These are phyloP conservation scores for Clonostachys rhizophaga DNA, from an alignment of 2,329 filamentous ascomycete genomes.

Conservation along the genomic window DNA sequence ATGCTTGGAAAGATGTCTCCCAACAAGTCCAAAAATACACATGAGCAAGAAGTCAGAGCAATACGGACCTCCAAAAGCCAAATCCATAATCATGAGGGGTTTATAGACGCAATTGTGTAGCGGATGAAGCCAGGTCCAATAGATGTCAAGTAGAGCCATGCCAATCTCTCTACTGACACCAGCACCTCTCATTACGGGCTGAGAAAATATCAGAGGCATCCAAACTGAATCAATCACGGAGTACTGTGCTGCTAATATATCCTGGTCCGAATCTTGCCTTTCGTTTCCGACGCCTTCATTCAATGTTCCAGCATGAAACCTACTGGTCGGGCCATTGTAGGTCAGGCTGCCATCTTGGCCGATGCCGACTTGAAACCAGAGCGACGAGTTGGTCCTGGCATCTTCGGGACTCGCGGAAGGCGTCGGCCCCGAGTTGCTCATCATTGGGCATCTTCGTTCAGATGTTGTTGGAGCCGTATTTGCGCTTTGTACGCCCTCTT, in stretches of 20 bases:
- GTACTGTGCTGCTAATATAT: constrained; percentile 3
- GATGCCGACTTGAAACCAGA: constrained; percentile 11
- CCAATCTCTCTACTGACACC: constrained; percentile 6
- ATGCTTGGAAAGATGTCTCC: constrained; percentile 5
- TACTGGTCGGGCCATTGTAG: constrained; percentile 13
- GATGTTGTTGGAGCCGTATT: neutral
- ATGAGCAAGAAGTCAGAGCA: constrained; percentile 11
- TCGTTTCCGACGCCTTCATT: neutral
- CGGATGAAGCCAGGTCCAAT: constrained; percentile 13
- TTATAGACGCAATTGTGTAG: constrained; percentile 11
- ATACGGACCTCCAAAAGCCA: constrained; percentile 10
- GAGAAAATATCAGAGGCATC: constrained; percentile 4
- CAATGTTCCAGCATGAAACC: constrained; percentile 9
- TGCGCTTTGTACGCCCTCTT: too few species aligned
- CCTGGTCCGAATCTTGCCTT: neutral
- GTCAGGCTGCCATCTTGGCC: constrained; percentile 10
- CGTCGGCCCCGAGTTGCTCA: neutral
- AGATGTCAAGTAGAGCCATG: constrained; percentile 10
- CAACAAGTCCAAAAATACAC: constrained; percentile 10
- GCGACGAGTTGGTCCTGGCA: constrained; percentile 1
- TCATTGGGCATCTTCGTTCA: too few species aligned
- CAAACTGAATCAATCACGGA: constrained; percentile 7
- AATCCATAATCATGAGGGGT: constrained; percentile 9
- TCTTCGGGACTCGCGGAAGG: neutral
- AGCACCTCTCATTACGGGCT: constrained; percentile 6